Conservation (phyloP, 2,329 filamentous ascomycete genomes). For the Penicillium hesseltinei region DNA sequence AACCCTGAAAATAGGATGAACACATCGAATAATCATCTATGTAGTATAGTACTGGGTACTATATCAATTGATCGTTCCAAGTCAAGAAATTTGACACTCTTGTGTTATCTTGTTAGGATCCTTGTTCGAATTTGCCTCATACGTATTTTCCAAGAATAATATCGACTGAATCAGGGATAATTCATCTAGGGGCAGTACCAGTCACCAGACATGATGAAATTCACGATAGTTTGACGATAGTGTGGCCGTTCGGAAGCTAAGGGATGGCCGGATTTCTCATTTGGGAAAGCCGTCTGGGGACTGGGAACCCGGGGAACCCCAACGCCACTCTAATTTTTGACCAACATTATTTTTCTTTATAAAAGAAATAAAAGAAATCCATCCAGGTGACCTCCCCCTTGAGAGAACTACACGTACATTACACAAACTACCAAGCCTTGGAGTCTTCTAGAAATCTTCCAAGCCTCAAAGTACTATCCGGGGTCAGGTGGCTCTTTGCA, state of each 20-base stretch:
- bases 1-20: not conserved
- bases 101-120: not conserved
- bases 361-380: too few species aligned
- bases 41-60: not conserved
- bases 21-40: not conserved
- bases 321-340: conserved; percentile 9
- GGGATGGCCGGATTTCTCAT: conserved; percentile 8
- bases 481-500: conserved; percentile 8
- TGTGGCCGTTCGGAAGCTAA: conserved; percentile 1
- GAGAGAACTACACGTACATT: not conserved
- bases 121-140: not conserved
- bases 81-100: not conserved
- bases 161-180: not conserved
- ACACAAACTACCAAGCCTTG: not conserved
- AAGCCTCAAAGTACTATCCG: not conserved
- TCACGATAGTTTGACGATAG: conserved; percentile 1
- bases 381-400: conserved; percentile 4
- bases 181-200: not conserved
- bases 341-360: not conserved
- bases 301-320: conserved; percentile 2
- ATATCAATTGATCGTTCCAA: not conserved
- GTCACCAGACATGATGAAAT: conserved; percentile 3
- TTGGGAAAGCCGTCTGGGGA: conserved; percentile 9
- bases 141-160: not conserved
- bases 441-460: conserved; percentile 5